A percentile compares a stretch with the other conserved stretches of the same genome.
Evolutionary conservation across 371 early-diverging fungal genomes (phyloP).

Genomic region (Actinomortierella wolfii): DNA sequence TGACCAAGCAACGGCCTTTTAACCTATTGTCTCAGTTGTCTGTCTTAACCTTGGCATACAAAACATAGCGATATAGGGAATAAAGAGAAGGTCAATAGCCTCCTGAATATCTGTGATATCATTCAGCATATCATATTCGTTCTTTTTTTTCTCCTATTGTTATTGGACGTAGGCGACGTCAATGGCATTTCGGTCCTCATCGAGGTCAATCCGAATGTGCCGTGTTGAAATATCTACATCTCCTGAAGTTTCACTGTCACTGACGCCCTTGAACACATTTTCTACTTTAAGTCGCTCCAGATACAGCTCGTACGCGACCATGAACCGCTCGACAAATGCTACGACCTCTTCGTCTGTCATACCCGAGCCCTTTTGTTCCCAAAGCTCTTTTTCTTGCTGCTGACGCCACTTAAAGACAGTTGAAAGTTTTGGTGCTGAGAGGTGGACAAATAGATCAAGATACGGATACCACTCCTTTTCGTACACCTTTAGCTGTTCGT

Average conservation of each 20-base stretch:
- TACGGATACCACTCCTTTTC: constrained; percentile 61
- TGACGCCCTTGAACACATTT: constrained; percentile 51
- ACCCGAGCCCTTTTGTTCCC: constrained; percentile 49
- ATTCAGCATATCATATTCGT: too few species aligned
- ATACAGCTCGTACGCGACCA: constrained; percentile 89
- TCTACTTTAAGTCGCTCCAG: constrained; percentile 57
- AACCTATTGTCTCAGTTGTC: too few species aligned
- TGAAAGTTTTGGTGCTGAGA: constrained; percentile 61
- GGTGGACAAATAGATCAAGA: constrained; percentile 79
- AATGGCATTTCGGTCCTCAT: constrained; percentile 28
- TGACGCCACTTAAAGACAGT: constrained; percentile 85
- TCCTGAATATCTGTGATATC: too few species aligned
- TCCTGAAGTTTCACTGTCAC: neutral
- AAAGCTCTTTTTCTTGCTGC: constrained; percentile 81
- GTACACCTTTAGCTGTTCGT: constrained; percentile 52
- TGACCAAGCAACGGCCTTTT: too few species aligned
- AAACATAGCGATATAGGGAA: too few species aligned
- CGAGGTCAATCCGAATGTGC: constrained; percentile 31
- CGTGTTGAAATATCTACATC: constrained; percentile 5
- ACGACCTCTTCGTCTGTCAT: constrained; percentile 74
- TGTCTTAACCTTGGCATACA: too few species aligned
- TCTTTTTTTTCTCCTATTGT: neutral
- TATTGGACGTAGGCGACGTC: constrained; percentile 13
- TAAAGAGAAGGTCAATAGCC: too few species aligned
- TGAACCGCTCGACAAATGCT: constrained; percentile 87